phyloP scores from a whole-genome alignment of 23 red algal species.

The Pyropia yezoensis region DNA sequence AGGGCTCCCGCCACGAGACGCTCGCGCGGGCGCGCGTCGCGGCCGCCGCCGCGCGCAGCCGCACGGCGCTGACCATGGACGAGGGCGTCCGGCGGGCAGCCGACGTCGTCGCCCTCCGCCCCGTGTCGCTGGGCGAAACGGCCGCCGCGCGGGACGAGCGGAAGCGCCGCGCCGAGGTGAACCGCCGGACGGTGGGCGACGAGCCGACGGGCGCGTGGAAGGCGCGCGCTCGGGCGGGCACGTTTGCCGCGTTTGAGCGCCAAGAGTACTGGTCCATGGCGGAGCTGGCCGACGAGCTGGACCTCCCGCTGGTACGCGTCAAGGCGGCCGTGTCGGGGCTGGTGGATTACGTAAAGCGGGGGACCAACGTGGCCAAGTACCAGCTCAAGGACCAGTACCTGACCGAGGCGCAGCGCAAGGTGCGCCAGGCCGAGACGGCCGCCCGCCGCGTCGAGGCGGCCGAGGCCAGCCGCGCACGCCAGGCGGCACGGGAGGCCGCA shows the following conservation, averaged over 20 bases:
- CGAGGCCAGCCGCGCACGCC: too few relatives aligned
- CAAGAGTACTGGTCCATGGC: slow-evolving; percentile 45
- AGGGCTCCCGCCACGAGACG: too few relatives aligned
- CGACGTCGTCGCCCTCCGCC: slow-evolving; percentile 16
- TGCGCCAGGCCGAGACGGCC: too few relatives aligned
- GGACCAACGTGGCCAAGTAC: slow-evolving; percentile 56
- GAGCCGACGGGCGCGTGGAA: slow-evolving; percentile 35
- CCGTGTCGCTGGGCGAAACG: slow-evolving; percentile 29
- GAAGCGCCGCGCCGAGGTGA: slow-evolving; percentile 27
- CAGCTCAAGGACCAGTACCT: slow-evolving; percentile 88
- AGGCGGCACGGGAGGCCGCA: too few relatives aligned
- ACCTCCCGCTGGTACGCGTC: slow-evolving; percentile 22
- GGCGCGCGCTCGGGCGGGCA: slow-evolving; percentile 6
- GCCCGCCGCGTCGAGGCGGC: too few relatives aligned
- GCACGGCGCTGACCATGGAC: slow-evolving; percentile 17
- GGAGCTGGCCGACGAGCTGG: slow-evolving; percentile 39
- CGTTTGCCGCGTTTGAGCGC: slow-evolving; percentile 55
- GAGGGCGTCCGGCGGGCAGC: slow-evolving; percentile 18
- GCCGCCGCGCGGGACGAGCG: slow-evolving; percentile 22
- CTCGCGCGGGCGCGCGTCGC: too few relatives aligned
- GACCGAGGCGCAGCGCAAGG: slow-evolving; percentile 60
- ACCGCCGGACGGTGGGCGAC: slow-evolving; percentile 27
- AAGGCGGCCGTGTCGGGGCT: slow-evolving; percentile 63
- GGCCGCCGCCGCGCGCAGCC: too few relatives aligned
- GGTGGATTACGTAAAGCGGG: slow-evolving; percentile 63